Evolutionary conservation across 768 basidiomycete genomes (phyloP).

Genomic region (Calocybe cyanea): DNA sequence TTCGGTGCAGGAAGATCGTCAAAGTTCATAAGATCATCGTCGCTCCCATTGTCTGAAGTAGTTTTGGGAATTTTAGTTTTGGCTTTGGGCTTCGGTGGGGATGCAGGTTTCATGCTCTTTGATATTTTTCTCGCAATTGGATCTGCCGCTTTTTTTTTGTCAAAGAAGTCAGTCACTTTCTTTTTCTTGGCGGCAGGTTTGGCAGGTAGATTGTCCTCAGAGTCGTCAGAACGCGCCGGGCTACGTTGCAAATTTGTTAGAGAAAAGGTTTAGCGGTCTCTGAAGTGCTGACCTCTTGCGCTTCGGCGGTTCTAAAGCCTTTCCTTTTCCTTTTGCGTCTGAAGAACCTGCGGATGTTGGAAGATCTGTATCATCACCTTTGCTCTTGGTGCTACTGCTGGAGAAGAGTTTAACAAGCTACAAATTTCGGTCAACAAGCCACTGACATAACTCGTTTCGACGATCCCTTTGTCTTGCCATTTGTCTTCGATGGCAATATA

Average conservation of each 20-base stretch:
- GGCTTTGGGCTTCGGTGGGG: slow-evolving; percentile 45
- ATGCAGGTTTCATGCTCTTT: slow-evolving; percentile 57
- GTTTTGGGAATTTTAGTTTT: slow-evolving; percentile 38
- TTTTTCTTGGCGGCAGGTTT: slow-evolving; percentile 57
- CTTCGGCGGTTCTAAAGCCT: slow-evolving; percentile 37
- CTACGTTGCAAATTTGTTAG: slow-evolving; percentile 17
- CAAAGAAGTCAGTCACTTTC: slow-evolving; percentile 59
- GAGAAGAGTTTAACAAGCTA: neutral
- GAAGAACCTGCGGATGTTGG: neutral
- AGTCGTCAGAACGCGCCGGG: slow-evolving; percentile 32
- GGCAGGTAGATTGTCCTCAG: slow-evolving; percentile 34
- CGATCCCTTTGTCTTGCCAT: slow-evolving; percentile 11
- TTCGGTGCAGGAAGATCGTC: slow-evolving; percentile 36
- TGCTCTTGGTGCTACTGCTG: neutral
- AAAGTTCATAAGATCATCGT: slow-evolving; percentile 42
- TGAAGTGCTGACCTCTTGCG: slow-evolving; percentile 56
- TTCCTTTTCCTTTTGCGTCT: slow-evolving; percentile 16
- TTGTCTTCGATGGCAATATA: slow-evolving; percentile 14
- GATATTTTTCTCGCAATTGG: slow-evolving; percentile 47
- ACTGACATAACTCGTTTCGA: slow-evolving; percentile 9
- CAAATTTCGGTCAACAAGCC: too few species aligned
- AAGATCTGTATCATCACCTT: slow-evolving; percentile 11
- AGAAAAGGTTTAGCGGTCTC: neutral
- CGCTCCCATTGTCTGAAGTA: slow-evolving; percentile 47
- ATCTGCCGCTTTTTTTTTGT: slow-evolving; percentile 37